Evolutionary conservation across 208 protist species (phyloP), one percentile per base, ranked within the genome.

Genomic region (Wallacemonas sp.): DNA sequence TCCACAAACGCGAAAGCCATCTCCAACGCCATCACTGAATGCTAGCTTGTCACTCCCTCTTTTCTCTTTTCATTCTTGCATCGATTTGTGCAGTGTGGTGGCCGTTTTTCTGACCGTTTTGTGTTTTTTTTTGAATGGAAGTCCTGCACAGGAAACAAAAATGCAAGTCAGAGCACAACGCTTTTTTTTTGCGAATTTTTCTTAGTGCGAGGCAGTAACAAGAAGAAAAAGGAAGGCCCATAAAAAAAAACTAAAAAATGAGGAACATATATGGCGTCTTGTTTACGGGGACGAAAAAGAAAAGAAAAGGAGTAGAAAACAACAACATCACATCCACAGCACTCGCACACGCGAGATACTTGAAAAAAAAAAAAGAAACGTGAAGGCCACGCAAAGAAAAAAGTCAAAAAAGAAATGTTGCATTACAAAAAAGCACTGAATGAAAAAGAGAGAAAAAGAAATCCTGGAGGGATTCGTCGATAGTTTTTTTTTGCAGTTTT

Each of bases 281-380:
- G 31, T 38, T 29, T 42, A 67, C 54, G 61, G 59, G 48, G 29
- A 77, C 39, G 41, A 67, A 66, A 61, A 28, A 59, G 50, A 22
- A n/a, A 63, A 16, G 20, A 62, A 50, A 62, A 54, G 16, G 62
- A 63, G 32, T 61, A 62, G 55, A 61, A 25, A 29, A 57, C 7
- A 67, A 61, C 42, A 18, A 20, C 57, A 22, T 12, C 20, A 10
- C 57, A 54, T 22, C 44, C 8, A 5, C 8, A 5, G 8, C 12
- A 57, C 12, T 28, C 49, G 49, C 26, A 28, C 49, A 36, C 49
- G 49, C 49, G 28, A 49, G 20, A 33, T 4, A 57, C 8, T 28
- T 16, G 41, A 71, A 64, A 64, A 65, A 70, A 66, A 55, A 65
- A 69, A 29, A 68, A 42, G 5, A 18, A 50, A 67, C 2, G 5